phyloP scores from a whole-genome alignment of 345 rosid species.

The Linum tenue region DNA sequence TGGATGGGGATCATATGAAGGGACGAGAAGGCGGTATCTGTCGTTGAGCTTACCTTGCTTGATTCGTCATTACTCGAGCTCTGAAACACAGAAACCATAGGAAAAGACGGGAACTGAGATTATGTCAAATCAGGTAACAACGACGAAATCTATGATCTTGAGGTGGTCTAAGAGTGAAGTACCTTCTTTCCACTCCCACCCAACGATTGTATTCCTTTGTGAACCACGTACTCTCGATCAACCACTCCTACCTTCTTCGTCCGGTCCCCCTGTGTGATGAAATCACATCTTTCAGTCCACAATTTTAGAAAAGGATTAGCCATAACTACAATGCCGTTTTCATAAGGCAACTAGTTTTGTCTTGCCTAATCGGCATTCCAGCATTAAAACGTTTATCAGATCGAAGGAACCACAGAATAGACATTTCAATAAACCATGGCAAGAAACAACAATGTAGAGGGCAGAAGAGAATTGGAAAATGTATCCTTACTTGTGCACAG shows the following conservation, averaged over 20 bases:
- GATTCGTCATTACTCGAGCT: not conserved
- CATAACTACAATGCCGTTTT: not conserved
- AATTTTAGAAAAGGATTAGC: not conserved
- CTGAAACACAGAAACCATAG: not conserved
- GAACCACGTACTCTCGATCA: slow-evolving; percentile 81
- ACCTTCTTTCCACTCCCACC: slow-evolving; percentile 66
- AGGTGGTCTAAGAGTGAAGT: not conserved
- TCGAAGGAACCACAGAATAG: not conserved
- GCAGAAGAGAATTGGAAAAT: not conserved
- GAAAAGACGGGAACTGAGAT: not conserved
- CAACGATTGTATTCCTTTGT: slow-evolving; percentile 76
- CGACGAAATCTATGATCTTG: not conserved
- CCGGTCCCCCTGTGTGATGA: slow-evolving; percentile 63
- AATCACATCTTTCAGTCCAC: slow-evolving; percentile 2
- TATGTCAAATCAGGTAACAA: not conserved
- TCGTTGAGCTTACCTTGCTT: not conserved
- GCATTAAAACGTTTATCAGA: not conserved
- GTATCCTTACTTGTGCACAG: slow-evolving; percentile 72
- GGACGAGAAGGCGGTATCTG: not conserved
- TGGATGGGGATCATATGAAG: not conserved
- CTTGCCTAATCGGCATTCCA: not conserved
- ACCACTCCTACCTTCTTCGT: slow-evolving; percentile 77
- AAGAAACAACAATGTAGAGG: not conserved
- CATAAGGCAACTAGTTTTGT: not conserved
- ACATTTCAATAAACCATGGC: no score